Evolutionary conservation across 1,139 yeast species (phyloP).

Genomic region (Schizosaccharomyces versatilis): DNA sequence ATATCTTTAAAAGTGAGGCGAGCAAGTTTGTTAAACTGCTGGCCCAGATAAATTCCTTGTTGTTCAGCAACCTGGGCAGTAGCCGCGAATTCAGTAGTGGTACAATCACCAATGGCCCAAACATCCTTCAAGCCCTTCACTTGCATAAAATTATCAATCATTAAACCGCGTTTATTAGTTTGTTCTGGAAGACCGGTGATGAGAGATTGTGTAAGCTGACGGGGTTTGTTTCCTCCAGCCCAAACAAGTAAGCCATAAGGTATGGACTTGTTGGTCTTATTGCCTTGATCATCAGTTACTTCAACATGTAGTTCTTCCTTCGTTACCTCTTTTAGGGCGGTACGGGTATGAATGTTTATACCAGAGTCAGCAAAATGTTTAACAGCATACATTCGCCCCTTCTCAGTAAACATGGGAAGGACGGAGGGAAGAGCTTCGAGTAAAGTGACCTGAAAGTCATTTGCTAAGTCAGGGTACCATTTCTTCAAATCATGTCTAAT

Average conservation of each 20-base stretch:
- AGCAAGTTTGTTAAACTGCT: constrained; percentile 31
- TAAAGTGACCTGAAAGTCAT: constrained; percentile 60
- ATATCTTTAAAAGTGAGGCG: constrained; percentile 18
- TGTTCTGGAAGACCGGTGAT: constrained; percentile 27
- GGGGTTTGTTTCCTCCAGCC: constrained; percentile 48
- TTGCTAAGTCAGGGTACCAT: constrained; percentile 73
- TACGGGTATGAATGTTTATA: constrained; percentile 56
- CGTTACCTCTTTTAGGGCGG: constrained; percentile 73
- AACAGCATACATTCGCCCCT: constrained; percentile 65
- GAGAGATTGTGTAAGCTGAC: constrained; percentile 32
- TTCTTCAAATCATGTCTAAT: constrained; percentile 72
- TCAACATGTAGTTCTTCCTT: constrained; percentile 46
- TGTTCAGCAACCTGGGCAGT: constrained; percentile 50
- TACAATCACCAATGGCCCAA: constrained; percentile 43
- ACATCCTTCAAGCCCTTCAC: constrained; percentile 40
- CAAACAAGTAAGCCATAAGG: constrained; percentile 42
- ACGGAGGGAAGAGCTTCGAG: constrained; percentile 87
- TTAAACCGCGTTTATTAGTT: constrained; percentile 37
- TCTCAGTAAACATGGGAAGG: constrained; percentile 65
- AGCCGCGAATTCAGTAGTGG: constrained; percentile 44
- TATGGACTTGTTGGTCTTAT: constrained; percentile 31
- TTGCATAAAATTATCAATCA: constrained; percentile 42
- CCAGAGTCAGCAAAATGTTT: constrained; percentile 58
- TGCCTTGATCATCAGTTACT: constrained; percentile 45
- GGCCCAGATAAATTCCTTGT: constrained; percentile 39